These are phyloP conservation scores for Aspergillus ochraceoroseus DNA, from an alignment of 2,329 filamentous ascomycete genomes.

Conservation along the genomic window DNA sequence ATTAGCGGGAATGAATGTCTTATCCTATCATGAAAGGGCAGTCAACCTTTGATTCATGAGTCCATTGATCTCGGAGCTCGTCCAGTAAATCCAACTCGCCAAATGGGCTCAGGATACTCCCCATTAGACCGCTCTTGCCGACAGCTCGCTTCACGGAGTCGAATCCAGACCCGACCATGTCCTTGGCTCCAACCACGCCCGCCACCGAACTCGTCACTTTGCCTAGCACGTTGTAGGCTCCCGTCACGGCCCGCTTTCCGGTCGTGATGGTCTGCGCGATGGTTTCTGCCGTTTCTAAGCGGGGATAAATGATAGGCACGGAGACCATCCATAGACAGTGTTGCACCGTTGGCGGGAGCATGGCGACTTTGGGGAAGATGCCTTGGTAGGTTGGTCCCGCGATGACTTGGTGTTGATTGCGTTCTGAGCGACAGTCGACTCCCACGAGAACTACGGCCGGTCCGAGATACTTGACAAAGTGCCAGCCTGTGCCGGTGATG, in stretches of 20 bases:
- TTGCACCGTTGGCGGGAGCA: slow-evolving; percentile 84
- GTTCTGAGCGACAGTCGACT: slow-evolving; percentile 84
- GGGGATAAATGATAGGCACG: slow-evolving; percentile 83
- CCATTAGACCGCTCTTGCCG: slow-evolving; percentile 93
- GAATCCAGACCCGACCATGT: slow-evolving; percentile 87
- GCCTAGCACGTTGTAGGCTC: slow-evolving; percentile 90
- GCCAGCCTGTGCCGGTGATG: slow-evolving; percentile 95
- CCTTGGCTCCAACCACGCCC: slow-evolving; percentile 90
- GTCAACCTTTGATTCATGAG: slow-evolving; percentile 77
- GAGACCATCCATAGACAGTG: slow-evolving; percentile 96
- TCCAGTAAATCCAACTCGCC: slow-evolving; percentile 93
- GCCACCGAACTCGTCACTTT: slow-evolving; percentile 94
- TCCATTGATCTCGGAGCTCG: slow-evolving; percentile 95
- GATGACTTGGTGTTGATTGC: slow-evolving; percentile 85
- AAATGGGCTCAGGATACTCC: slow-evolving; percentile 89
- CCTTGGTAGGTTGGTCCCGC: slow-evolving; percentile 96
- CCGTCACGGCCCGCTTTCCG: slow-evolving; percentile 93
- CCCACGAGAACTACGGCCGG: slow-evolving; percentile 86
- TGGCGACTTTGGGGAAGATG: slow-evolving; percentile 90
- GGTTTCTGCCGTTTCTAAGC: slow-evolving; percentile 85
- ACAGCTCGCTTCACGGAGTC: slow-evolving; percentile 94
- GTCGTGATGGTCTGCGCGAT: slow-evolving; percentile 86
- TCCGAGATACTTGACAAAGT: slow-evolving; percentile 94
- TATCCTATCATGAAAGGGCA: no score
- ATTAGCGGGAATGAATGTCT: no score